These are phyloP conservation scores for Hypholoma sublateritium DNA, from an alignment of 768 basidiomycete species.

Conservation along the genomic window DNA sequence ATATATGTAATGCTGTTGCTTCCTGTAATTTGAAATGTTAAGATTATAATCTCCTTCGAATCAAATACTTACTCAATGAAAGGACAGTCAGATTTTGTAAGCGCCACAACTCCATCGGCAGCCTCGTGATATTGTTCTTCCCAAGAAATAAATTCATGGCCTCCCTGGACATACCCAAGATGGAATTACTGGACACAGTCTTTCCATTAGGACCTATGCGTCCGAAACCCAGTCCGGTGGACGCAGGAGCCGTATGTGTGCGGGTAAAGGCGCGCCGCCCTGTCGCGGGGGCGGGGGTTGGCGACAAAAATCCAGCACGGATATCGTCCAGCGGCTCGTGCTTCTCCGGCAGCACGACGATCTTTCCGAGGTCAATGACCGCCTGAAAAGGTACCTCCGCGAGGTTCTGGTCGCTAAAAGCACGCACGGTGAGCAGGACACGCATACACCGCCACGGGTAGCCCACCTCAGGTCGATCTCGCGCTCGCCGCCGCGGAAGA, in stretches of 20 bases:
- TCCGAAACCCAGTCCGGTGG: slow-evolving; percentile 13
- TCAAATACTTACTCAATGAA: slow-evolving; percentile 50
- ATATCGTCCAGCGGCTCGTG: slow-evolving; percentile 2
- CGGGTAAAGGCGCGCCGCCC: slow-evolving; percentile 16
- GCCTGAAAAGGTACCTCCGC: slow-evolving; percentile 51
- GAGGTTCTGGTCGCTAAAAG: slow-evolving; percentile 36
- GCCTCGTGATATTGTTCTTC: slow-evolving; percentile 47
- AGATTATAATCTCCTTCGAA: background rate
- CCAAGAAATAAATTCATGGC: slow-evolving; percentile 59
- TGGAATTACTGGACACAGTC: slow-evolving; percentile 27
- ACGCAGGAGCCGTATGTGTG: slow-evolving; percentile 25
- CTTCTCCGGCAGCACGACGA: slow-evolving; percentile 40
- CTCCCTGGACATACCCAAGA: slow-evolving; percentile 42
- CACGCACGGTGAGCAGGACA: background rate
- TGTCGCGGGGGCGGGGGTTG: background rate
- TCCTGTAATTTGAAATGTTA: slow-evolving; percentile 38
- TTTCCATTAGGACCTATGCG: slow-evolving; percentile 26
- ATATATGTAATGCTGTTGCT: slow-evolving; percentile 53
- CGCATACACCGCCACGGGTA: background rate
- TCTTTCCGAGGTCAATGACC: slow-evolving; percentile 44
- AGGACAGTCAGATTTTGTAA: slow-evolving; percentile 61
- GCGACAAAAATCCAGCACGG: background rate
- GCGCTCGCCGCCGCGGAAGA: slow-evolving; percentile 48
- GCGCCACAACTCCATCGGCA: slow-evolving; percentile 60
- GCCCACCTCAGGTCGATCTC: slow-evolving; percentile 57